phyloP scores from a whole-genome alignment of 2,329 filamentous ascomycete species.

The Venturia oleaginea region DNA sequence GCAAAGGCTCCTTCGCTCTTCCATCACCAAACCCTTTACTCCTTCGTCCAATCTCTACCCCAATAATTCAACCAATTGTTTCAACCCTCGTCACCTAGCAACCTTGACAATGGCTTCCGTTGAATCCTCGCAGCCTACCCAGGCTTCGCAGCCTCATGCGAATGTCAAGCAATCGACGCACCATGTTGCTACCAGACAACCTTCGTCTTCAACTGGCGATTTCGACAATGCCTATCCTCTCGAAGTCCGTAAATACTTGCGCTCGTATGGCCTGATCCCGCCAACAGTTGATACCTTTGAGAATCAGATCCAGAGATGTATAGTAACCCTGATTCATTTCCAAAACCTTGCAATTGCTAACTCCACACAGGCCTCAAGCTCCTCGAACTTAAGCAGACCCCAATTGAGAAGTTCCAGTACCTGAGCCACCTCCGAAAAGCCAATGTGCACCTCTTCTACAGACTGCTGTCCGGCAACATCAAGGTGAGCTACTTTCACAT shows the following conservation, averaged over 20 bases:
- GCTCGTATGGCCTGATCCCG: constrained; percentile 44
- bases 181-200: constrained; percentile 24
- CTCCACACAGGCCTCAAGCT: constrained; percentile 54
- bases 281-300: constrained; percentile 42
- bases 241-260: constrained; percentile 41
- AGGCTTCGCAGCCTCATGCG: constrained; percentile 23
- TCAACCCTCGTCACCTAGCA: background rate
- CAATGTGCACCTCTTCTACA: constrained; percentile 74
- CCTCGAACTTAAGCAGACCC: constrained; percentile 58
- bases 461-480: constrained; percentile 66
- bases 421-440: constrained; percentile 65
- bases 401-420: constrained; percentile 77
- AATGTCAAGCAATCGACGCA: constrained; percentile 25
- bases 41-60: background rate
- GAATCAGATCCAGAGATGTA: constrained; percentile 41
- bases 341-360: background rate
- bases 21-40: background rate
- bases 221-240: constrained; percentile 41
- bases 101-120: constrained; percentile 12
- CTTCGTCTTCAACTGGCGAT: constrained; percentile 34
- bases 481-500: constrained; percentile 31
- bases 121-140: background rate
- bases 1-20: background rate
- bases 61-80: background rate
- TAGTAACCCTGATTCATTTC: constrained; percentile 16